Base-by-base conservation (phyloP, 371 early-diverging fungal genomes). In the Apophysomyces trapeziformis region DNA sequence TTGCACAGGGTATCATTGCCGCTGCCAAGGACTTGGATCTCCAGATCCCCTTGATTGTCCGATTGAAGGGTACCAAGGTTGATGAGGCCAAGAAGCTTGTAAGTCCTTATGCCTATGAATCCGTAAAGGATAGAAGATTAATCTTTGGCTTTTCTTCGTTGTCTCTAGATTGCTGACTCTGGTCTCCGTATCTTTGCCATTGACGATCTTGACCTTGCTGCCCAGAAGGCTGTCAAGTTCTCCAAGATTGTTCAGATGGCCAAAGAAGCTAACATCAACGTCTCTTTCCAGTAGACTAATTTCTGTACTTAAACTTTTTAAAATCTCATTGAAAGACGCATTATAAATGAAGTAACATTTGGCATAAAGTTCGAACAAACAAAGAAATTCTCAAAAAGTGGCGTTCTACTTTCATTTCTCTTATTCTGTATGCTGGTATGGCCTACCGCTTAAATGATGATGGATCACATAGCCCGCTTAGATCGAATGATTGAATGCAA, bases 1-100 rank as follows among this genome's bases (percentile, higher is more conserved):
- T 98, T 85, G 98, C 99, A 46, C 88, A 97, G 84, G 99, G 98
- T 75, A 96, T 99, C 78, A 95, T 99, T 79, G 88, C 92, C 14
- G 99, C 98, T 63, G 94, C 95, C 59, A 87, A 93, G 72, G 90
- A 95, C 67, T 87, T 98, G 38, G 90, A 93, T 57, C 86, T 98
- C 64, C 88, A 88, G 79, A 91, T 99, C 60, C 99, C 98, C 9
- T 86, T 99, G 57, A 91, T 99, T 69, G 98, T 98, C 59, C 93
- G 99, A 74, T 89, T 99, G 41, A 95, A 96, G 86, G 99, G 96
- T 68, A 87, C 87, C 69, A 89, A 87, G 69, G 83, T 78, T 36
- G 73, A 80, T 18, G 80, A 80, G 58, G 83, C 80, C 58, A 80
- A 77, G 70, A 78, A 78, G 60, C 65, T 83, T 70, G 80, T 75